A percentile compares a stretch with the other conserved stretches of the same genome.
These are phyloP conservation scores for Protomyces macrosporus DNA, from an alignment of 1,139 yeast species.

Conservation along the genomic window DNA sequence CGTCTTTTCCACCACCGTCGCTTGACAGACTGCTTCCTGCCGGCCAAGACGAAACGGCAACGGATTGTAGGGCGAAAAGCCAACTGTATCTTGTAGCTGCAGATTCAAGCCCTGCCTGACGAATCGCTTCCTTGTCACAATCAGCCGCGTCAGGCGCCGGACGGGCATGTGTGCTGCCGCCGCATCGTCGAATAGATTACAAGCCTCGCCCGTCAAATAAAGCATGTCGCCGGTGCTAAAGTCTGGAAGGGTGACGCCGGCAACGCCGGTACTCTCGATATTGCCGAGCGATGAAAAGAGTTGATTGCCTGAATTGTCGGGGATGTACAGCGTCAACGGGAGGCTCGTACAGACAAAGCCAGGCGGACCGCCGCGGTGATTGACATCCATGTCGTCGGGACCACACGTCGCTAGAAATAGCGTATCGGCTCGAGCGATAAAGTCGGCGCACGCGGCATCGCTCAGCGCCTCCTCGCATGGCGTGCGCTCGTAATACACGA, in stretches of 20 bases:
- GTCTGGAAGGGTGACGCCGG: not conserved
- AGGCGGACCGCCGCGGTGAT: not conserved
- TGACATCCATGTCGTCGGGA: not conserved
- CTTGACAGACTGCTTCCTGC: not conserved
- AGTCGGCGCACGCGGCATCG: not conserved
- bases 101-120: not conserved
- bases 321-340: not conserved
- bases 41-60: constrained; percentile 19
- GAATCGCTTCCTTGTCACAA: not conserved
- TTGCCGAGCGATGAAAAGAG: not conserved
- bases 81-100: not conserved
- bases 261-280: not conserved
- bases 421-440: not conserved
- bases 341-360: not conserved
- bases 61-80: not conserved
- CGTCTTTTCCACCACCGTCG: not conserved
- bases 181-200: not conserved
- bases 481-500: not conserved
- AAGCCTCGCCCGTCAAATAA: not conserved
- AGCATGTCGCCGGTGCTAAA: not conserved
- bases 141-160: not conserved
- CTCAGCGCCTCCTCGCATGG: not conserved
- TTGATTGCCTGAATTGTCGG: not conserved
- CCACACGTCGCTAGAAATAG: not conserved
- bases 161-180: not conserved